These are phyloP conservation scores for Emergomyces orientalis DNA, from an alignment of 2,329 filamentous ascomycete species.

Conservation along the genomic window DNA sequence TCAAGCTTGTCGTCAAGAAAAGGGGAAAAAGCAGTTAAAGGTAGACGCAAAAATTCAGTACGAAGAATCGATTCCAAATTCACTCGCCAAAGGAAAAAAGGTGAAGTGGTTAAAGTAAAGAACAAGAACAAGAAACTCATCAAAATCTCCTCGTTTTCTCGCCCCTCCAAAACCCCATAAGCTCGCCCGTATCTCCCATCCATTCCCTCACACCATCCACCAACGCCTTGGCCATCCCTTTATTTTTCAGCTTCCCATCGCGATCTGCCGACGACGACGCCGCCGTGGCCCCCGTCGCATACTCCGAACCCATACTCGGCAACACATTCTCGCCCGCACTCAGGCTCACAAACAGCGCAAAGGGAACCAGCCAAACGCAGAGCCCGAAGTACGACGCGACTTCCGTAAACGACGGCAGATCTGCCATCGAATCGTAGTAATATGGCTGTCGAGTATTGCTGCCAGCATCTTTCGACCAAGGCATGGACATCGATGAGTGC, in stretches of 20 bases:
- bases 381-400: slow-evolving; percentile 94
- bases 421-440: slow-evolving; percentile 32
- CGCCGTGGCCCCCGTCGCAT: slow-evolving; percentile 45
- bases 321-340: slow-evolving; percentile 92
- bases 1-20: not conserved
- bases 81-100: not conserved
- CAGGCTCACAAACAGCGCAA: slow-evolving; percentile 86
- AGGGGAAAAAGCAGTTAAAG: not conserved
- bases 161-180: slow-evolving; percentile 54
- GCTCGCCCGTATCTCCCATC: slow-evolving; percentile 52
- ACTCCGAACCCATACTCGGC: slow-evolving; percentile 79
- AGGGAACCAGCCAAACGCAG: slow-evolving; percentile 94
- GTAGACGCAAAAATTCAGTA: slow-evolving; percentile 21
- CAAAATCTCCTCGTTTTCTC: slow-evolving; percentile 45
- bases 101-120: not conserved
- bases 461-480: slow-evolving; percentile 30
- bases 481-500: slow-evolving; percentile 34
- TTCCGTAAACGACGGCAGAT: slow-evolving; percentile 75
- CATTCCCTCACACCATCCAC: slow-evolving; percentile 52
- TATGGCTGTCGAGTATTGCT: slow-evolving; percentile 25
- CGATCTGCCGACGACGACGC: slow-evolving; percentile 15
- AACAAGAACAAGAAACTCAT: not conserved
- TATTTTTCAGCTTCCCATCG: slow-evolving; percentile 41
- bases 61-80: not conserved
- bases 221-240: slow-evolving; percentile 54